phyloP scores from a whole-genome alignment of 495 filamentous ascomycete species.

The Sporormia fimetaria region DNA sequence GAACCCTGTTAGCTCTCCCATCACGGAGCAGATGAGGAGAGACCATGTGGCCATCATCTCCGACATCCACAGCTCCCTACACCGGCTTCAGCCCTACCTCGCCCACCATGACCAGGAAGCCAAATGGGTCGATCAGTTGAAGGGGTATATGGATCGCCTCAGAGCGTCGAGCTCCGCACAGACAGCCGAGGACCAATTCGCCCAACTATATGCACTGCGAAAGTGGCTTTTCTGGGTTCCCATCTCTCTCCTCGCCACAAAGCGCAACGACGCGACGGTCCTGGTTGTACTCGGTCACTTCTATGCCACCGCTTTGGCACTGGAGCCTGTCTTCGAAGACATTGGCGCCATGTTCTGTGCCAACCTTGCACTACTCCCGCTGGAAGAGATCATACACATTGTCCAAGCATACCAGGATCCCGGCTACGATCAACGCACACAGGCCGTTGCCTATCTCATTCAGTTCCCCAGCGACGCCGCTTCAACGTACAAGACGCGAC shows the following conservation, averaged over 20 bases:
- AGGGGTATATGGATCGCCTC: slow-evolving; percentile 69
- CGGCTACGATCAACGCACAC: slow-evolving; percentile 21
- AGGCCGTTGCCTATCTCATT: slow-evolving; percentile 28
- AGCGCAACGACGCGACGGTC: slow-evolving; percentile 48
- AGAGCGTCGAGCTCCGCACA: slow-evolving; percentile 61
- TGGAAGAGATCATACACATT: slow-evolving; percentile 33
- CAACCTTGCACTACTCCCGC: slow-evolving; percentile 27
- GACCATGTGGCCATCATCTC: slow-evolving; percentile 60
- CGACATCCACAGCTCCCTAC: slow-evolving; percentile 55
- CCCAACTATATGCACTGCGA: slow-evolving; percentile 71
- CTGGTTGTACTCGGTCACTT: slow-evolving; percentile 82
- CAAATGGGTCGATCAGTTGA: slow-evolving; percentile 63
- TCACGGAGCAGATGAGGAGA: slow-evolving; percentile 44
- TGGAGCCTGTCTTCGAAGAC: slow-evolving; percentile 86
- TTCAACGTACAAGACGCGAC: slow-evolving; percentile 23
- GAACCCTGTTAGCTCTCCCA: slow-evolving; percentile 44
- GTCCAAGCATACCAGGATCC: slow-evolving; percentile 28
- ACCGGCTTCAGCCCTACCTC: slow-evolving; percentile 58
- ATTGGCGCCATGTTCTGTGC: slow-evolving; percentile 61
- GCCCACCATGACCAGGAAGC: slow-evolving; percentile 61
- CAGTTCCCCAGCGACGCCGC: slow-evolving; percentile 29
- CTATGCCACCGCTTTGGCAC: slow-evolving; percentile 71
- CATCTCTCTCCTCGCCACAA: slow-evolving; percentile 50
- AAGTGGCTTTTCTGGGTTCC: slow-evolving; percentile 96
- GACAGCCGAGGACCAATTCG: slow-evolving; percentile 70